These are phyloP conservation scores for Gossypium australe DNA, from an alignment of 345 rosid species.

Conservation along the genomic window DNA sequence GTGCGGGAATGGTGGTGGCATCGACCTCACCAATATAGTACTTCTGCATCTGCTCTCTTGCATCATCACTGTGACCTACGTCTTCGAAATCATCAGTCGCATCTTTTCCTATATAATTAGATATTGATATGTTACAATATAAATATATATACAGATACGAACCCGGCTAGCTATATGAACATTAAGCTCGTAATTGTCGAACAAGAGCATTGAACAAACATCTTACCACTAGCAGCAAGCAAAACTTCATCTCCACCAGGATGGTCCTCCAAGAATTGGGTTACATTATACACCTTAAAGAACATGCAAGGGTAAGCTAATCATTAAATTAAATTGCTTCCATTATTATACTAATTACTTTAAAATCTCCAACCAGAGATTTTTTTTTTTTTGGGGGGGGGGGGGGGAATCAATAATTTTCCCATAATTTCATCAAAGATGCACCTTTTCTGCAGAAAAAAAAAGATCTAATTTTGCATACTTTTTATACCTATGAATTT, in stretches of 20 bases:
- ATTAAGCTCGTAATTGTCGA: not conserved
- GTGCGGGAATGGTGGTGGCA: conserved; percentile 40
- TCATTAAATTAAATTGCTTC: not conserved
- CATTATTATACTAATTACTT: not conserved
- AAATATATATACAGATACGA: too few species aligned
- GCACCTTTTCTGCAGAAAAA: not conserved
- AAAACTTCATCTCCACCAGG: conserved; percentile 83
- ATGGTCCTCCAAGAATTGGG: conserved; percentile 74
- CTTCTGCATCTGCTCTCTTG: conserved; percentile 54
- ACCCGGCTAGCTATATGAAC: too few species aligned
- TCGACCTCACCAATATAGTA: conserved; percentile 63
- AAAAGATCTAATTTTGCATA: too few species aligned
- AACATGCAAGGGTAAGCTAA: not conserved
- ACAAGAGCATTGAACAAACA: not conserved
- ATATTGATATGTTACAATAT: not conserved
- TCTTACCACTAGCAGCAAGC: conserved; percentile 64
- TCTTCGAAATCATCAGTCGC: conserved; percentile 77
- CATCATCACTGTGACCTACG: conserved; percentile 66
- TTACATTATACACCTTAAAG: conserved; percentile 76
- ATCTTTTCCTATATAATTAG: conserved; percentile 49
- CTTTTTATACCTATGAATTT: too few species aligned
- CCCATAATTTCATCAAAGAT: not conserved
- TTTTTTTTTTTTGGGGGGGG: too few species aligned
- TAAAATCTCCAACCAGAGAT: not conserved
- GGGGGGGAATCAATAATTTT: not conserved